phyloP scores from a whole-genome alignment of 805 yeast genomes.

The Wickerhamiella slavikovae region DNA sequence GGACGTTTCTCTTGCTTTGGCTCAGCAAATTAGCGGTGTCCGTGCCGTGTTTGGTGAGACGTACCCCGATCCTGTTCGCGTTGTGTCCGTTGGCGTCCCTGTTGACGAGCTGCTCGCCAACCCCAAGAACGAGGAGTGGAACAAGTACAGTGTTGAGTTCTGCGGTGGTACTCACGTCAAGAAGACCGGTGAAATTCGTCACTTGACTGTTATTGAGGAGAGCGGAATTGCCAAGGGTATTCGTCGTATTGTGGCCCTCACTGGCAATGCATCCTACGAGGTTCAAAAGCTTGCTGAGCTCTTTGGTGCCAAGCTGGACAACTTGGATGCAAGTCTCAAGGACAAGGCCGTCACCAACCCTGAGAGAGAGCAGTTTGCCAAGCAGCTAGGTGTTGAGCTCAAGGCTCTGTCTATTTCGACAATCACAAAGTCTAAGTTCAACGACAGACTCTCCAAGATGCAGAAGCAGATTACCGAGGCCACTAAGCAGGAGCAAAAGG shows the following conservation, averaged over 20 bases:
- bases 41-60: slow-evolving; percentile 99
- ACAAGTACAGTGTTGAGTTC: slow-evolving; percentile 65
- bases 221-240: slow-evolving; percentile 97
- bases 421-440: slow-evolving; percentile 54
- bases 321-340: slow-evolving; percentile 29
- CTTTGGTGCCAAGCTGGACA: slow-evolving; percentile 38
- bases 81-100: slow-evolving; percentile 84
- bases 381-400: slow-evolving; percentile 65
- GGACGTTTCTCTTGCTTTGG: slow-evolving; percentile 57
- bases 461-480: slow-evolving; percentile 83
- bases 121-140: slow-evolving; percentile 63
- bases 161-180: slow-evolving; percentile 98
- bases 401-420: slow-evolving; percentile 71
- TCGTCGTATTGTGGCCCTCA: slow-evolving; percentile 92
- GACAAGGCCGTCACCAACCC: slow-evolving; percentile 37
- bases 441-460: slow-evolving; percentile 49
- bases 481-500: slow-evolving; percentile 69
- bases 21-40: slow-evolving; percentile 59
- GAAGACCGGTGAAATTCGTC: slow-evolving; percentile 83
- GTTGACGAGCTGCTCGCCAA: slow-evolving; percentile 58
- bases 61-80: slow-evolving; percentile 97
- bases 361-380: slow-evolving; percentile 56
- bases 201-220: slow-evolving; percentile 77
- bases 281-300: slow-evolving; percentile 72
- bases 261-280: slow-evolving; percentile 76